Base-by-base conservation (phyloP, 2,329 filamentous ascomycete genomes). In the Penicillium sp. region DNA sequence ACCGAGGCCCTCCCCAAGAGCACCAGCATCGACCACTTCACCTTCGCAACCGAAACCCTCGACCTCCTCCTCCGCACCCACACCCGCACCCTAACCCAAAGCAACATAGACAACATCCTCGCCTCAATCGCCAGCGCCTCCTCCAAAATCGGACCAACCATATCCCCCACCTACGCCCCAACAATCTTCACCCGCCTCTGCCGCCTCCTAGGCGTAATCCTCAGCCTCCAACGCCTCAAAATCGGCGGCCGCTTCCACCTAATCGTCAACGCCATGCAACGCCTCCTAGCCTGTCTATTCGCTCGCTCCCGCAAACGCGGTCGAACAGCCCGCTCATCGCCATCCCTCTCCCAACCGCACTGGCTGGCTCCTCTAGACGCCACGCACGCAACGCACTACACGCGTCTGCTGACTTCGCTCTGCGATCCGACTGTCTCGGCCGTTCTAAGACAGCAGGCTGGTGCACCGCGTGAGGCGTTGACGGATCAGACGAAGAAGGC, bases 161-260 rank as follows among this genome's bases (percentile, higher is more conserved):
- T 71, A 51, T 54, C 57, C 28, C 52, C 60, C 4, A 54, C 64
- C 29, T 68, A 61, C 41, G 63, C 70, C 7, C 61, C 71, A 1
- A 65, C 70, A 1, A 71, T 83, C 38, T 83, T 75, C 66, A 70
- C 72, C 4, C 76, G 78, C 35, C 67, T 83, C 9, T 83, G 80
- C 62, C 69, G 75, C 30, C 69, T 82, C 9, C 68, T 78, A 47
- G 76, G 76, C 8, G 65, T 75, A 0, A 64, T 84, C 7, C 66
- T 86, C 7, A 71, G 77, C n/a, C 72, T 82, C 11, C 77, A 84
- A 58, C 77, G 81, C 18, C 70, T 77, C 13, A 79, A 80, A 35
- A 69, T 85, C 9, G 77, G 79, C 30, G 81, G 81, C 7, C 79
- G 82, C 19, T 80, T 80, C 66, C 81, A 85, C 58, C 69, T 85